Base-by-base conservation (phyloP, 2,329 filamentous ascomycete genomes). In the Neopestalotiopsis sp. region DNA sequence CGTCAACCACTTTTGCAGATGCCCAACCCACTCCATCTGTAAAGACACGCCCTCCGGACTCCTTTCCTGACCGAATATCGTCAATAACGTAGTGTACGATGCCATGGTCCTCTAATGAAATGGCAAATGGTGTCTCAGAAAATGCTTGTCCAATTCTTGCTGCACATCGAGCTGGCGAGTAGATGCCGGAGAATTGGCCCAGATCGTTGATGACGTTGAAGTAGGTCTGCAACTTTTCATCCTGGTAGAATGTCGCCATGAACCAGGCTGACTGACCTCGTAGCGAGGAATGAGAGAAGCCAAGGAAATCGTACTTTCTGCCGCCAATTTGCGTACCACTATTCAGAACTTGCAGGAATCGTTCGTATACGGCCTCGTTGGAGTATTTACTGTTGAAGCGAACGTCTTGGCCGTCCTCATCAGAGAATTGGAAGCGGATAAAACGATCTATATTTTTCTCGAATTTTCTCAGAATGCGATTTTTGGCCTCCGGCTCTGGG, bases 11-110 rank as follows among this genome's bases (percentile, higher is more conserved):
- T 0, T 82, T 82, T 12, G 73, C 74, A 0, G 93, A 95, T 4
- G 96, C 88, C 0, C 89, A 94, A 0, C 94, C 94, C 1, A 93
- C 91, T 1, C 94, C 94, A 75, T 96, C 94, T 70, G 91, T 94
- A 76, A 96, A 97, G 0, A 90, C 84, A 4, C 90, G 85, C 0
- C 10, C 10, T 38, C 34, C 34, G 6, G 79, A 81, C 12, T 86
- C 79, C 40, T 83, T 80, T 0, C 63, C 58, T 1, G 81, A 86
- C 69, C 85, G 82, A 1, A 93, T 81, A 69, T 93, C 90, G 0
- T 76, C 71, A 0, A 90, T 84, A 1, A 69, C 59, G 0, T 69
- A 63, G 5, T 78, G 73, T 1, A 28, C 73, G 66, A 86, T 84
- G 0, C 71, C 70, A 14, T 77, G 73, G 66, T 80, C 79, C 42